These are phyloP conservation scores for Fusarium newnesense DNA, from an alignment of 2,329 filamentous ascomycete genomes.

Conservation along the genomic window DNA sequence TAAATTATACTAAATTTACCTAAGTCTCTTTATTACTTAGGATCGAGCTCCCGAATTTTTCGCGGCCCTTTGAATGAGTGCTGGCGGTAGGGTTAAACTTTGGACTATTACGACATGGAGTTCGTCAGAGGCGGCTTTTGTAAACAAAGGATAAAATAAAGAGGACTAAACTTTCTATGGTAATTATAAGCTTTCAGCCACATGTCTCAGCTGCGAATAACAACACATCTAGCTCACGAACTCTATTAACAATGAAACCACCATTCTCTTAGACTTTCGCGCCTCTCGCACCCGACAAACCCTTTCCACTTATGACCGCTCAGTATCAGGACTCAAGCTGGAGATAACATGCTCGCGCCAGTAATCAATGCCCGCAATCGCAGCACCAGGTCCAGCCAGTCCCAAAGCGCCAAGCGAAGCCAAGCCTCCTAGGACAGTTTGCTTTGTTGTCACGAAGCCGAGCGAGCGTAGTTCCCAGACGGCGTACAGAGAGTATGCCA, in stretches of 20 bases:
- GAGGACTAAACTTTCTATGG: too few relatives aligned
- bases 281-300: not conserved
- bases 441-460: not conserved
- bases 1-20: too few relatives aligned
- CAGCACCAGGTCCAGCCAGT: not conserved
- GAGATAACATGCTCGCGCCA: not conserved
- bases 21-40: too few relatives aligned
- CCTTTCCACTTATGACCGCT: fast-evolving
- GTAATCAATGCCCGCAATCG: not conserved
- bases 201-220: too few relatives aligned
- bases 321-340: fast-evolving
- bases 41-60: too few relatives aligned
- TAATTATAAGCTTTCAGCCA: too few relatives aligned
- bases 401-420: fast-evolving
- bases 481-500: not conserved
- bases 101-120: too few relatives aligned
- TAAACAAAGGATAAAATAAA: not conserved
- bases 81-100: too few relatives aligned
- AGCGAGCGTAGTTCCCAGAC: not conserved
- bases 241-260: not conserved
- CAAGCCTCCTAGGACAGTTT: not conserved
- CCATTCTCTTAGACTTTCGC: not conserved
- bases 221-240: too few relatives aligned
- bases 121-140: not conserved
- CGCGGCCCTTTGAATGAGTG: too few relatives aligned